These are phyloP conservation scores for Carex littledalei DNA, from an alignment of 176 grass and related monocot genomes.

Conservation along the genomic window DNA sequence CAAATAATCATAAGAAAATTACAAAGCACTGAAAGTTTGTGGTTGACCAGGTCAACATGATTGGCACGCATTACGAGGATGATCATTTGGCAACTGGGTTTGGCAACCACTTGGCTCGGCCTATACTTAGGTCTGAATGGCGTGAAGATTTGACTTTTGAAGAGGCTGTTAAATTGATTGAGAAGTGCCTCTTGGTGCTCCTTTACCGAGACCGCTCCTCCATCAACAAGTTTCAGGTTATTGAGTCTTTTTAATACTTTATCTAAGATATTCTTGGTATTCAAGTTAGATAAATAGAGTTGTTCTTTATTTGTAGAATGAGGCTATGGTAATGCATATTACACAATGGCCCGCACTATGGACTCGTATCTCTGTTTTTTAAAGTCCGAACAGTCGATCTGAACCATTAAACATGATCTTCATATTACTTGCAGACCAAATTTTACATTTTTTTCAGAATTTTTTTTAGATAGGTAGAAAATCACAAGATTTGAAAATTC, in stretches of 20 bases:
- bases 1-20: background rate
- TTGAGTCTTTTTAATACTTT: background rate
- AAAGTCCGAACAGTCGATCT: too few species aligned
- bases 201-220: conserved; percentile 95
- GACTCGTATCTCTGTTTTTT: too few species aligned
- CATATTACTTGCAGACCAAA: too few species aligned
- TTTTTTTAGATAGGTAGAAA: too few species aligned
- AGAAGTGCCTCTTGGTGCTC: conserved; percentile 92
- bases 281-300: background rate
- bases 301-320: background rate
- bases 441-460: too few species aligned
- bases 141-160: conserved; percentile 89
- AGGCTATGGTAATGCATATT: too few species aligned
- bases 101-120: conserved; percentile 94
- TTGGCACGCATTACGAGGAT: conserved; percentile 97
- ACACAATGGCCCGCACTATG: too few species aligned
- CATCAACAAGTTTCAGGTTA: conserved; percentile 99
- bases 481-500: too few species aligned
- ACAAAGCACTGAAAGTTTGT: background rate
- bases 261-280: background rate
- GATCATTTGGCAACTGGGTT: conserved; percentile 96
- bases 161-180: conserved; percentile 94
- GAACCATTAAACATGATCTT: too few species aligned
- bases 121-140: conserved; percentile 93
- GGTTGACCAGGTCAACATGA: conserved; percentile 77